Conservation (phyloP, 106 monocot species). For the Amphibolis antarctica region DNA sequence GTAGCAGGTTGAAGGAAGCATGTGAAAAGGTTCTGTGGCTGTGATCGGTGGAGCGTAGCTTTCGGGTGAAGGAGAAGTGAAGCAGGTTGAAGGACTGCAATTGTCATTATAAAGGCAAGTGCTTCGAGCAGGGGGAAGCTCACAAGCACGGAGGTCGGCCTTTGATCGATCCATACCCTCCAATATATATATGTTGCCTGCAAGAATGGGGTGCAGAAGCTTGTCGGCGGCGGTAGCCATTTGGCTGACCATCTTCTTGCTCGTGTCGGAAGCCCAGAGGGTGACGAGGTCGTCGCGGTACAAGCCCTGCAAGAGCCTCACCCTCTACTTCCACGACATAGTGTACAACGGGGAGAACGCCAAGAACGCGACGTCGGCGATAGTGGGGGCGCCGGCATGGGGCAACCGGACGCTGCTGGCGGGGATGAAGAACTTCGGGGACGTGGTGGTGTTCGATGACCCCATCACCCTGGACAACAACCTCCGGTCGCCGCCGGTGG, state of each 20-base stretch:
- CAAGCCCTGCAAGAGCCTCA: conserved; percentile 2
- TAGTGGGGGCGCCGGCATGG: conserved; percentile 33
- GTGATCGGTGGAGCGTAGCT: no score
- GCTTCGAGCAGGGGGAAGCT: no score
- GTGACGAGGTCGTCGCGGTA: background rate
- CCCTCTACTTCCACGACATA: conserved; percentile 11
- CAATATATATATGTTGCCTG: no score
- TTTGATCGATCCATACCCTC: no score
- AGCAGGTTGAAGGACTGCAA: no score
- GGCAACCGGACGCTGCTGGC: conserved; percentile 17
- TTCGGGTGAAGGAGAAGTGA: no score
- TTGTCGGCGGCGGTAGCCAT: background rate
- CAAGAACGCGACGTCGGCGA: conserved; percentile 12
- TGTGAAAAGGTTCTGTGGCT: no score
- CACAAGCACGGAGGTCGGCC: no score
- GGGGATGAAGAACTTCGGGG: conserved; percentile 16
- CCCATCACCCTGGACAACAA: conserved; percentile 38
- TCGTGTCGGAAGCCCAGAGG: background rate
- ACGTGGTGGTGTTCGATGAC: conserved; percentile 21
- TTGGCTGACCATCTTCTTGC: background rate
- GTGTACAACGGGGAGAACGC: background rate
- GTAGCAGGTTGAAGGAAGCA: no score
- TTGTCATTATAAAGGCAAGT: no score
- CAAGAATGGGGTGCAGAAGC: background rate
- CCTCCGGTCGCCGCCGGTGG: conserved; percentile 30